phyloP scores from a whole-genome alignment of 1,284 basidiomycete species.

The Apiotrichum porosum region DNA sequence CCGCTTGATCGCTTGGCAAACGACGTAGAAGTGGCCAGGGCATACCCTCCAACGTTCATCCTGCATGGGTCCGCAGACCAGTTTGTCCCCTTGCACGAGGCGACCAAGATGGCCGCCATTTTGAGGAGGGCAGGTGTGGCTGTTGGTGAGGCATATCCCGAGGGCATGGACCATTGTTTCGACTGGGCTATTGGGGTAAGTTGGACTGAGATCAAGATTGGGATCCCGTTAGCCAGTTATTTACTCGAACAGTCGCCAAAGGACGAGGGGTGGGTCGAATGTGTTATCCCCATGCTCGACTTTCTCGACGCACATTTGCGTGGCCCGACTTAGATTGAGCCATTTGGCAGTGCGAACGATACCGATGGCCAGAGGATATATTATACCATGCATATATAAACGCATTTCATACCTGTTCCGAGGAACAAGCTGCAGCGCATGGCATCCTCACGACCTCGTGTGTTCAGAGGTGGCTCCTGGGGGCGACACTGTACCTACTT shows the following conservation, averaged over 20 bases:
- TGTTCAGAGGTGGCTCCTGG: too few species aligned
- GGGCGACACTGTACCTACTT: too few species aligned
- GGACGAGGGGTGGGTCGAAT: slow-evolving; percentile 22
- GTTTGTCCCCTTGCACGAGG: slow-evolving; percentile 20
- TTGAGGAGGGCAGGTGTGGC: slow-evolving; percentile 15
- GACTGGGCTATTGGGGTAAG: slow-evolving; percentile 15
- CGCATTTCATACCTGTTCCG: too few species aligned
- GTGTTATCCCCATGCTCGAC: slow-evolving; percentile 18
- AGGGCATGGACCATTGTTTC: slow-evolving; percentile 22
- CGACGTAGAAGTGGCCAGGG: too few species aligned
- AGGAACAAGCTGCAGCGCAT: too few species aligned
- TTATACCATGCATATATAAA: too few species aligned
- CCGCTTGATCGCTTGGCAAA: not conserved
- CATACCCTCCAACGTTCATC: slow-evolving; percentile 25
- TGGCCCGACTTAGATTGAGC: too few species aligned
- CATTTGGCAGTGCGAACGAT: too few species aligned
- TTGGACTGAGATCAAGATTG: not conserved
- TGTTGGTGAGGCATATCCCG: slow-evolving; percentile 13
- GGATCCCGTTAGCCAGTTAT: too few species aligned
- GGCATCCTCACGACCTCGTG: too few species aligned
- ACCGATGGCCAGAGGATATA: too few species aligned
- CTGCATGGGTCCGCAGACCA: slow-evolving; percentile 28
- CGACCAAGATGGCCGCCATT: slow-evolving; percentile 13
- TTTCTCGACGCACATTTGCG: slow-evolving; percentile 23
- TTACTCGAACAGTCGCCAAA: slow-evolving; percentile 11